These are phyloP conservation scores for Aspergillus haitiensis DNA, from an alignment of 495 filamentous ascomycete genomes.

Conservation along the genomic window DNA sequence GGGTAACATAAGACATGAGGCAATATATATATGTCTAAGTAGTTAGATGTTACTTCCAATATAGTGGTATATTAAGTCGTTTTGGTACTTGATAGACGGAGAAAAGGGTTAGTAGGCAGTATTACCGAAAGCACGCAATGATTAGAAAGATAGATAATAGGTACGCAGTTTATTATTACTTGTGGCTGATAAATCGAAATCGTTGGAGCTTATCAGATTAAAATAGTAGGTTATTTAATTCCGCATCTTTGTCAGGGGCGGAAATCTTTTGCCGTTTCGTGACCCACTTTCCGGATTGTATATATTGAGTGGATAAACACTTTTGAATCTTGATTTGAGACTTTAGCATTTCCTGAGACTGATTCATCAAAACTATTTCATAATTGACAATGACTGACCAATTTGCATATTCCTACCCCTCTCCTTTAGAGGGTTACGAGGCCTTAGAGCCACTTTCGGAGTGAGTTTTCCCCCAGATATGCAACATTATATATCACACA, in stretches of 20 bases:
- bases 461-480: conserved; percentile 46
- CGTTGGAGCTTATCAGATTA: no score
- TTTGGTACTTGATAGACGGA: no score
- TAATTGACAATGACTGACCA: conserved; percentile 36
- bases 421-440: conserved; percentile 68
- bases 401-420: conserved; percentile 55
- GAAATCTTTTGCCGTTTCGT: no score
- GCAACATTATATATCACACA: conserved; percentile 6
- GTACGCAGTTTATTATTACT: no score
- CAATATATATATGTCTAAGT: background rate
- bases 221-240: no score
- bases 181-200: no score
- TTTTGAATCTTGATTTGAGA: background rate
- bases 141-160: no score
- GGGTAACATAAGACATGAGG: background rate
- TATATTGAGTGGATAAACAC: background rate
- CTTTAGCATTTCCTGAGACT: background rate
- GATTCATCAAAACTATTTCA: background rate
- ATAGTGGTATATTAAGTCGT: no score
- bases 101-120: no score
- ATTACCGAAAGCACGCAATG: no score
- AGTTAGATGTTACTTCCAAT: background rate
- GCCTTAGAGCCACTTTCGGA: conserved; percentile 58
- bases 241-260: no score
- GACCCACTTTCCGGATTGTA: no score